These are phyloP conservation scores for Haplosporangium gracile DNA, from an alignment of 192 early-diverging fungal species.

Conservation along the genomic window DNA sequence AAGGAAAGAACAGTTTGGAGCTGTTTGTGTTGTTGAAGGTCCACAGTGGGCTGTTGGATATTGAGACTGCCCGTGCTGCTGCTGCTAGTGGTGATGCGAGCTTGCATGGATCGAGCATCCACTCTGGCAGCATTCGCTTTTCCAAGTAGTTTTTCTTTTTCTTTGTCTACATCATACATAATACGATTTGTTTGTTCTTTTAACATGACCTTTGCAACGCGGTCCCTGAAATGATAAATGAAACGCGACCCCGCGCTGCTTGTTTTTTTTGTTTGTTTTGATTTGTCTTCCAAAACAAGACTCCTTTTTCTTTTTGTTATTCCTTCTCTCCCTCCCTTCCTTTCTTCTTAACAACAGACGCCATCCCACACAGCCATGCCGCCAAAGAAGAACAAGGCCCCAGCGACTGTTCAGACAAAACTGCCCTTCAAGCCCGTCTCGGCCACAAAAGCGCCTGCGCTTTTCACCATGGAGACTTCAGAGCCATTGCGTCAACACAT, in stretches of 20 bases:
- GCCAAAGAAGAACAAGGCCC: conserved; percentile 33
- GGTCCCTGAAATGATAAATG: conserved; percentile 5
- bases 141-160: background rate
- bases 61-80: conserved; percentile 42
- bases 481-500: conserved; percentile 25
- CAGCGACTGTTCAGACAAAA: conserved; percentile 46
- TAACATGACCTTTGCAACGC: background rate
- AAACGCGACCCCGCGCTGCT: conserved; percentile 5
- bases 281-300: background rate
- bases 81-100: background rate
- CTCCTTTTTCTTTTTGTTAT: background rate
- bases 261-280: conserved; percentile 10
- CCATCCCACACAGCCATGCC: conserved; percentile 20
- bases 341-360: background rate
- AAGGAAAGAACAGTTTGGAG: conserved; percentile 76
- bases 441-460: background rate
- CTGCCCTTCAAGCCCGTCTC: conserved; percentile 37
- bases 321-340: background rate
- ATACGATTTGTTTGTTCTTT: background rate
- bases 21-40: conserved; percentile 71
- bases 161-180: background rate
- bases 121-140: conserved; percentile 29
- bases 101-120: conserved; percentile 3
- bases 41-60: conserved; percentile 64
- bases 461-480: conserved; percentile 14